Conservation (phyloP, 2,329 filamentous ascomycete genomes). For the Clarireedia sp. region DNA sequence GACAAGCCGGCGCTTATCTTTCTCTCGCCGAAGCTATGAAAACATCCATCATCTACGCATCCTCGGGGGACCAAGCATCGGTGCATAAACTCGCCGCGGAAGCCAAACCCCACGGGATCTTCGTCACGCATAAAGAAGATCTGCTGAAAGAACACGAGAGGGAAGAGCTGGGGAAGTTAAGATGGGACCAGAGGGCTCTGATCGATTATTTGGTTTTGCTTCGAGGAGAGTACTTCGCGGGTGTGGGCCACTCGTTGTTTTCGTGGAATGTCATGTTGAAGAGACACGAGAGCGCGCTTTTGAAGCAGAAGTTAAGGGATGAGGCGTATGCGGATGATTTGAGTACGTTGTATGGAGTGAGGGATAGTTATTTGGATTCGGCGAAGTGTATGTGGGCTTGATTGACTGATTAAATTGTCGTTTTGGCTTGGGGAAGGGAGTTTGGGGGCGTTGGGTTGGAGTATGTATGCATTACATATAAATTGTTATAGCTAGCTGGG, state of each 20-base stretch:
- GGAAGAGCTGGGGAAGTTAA: slow-evolving; percentile 31
- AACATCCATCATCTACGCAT: slow-evolving; percentile 35
- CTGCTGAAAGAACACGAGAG: slow-evolving; percentile 32
- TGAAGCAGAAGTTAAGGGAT: slow-evolving; percentile 4
- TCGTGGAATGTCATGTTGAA: slow-evolving; percentile 38
- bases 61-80: slow-evolving; percentile 34
- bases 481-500: not conserved
- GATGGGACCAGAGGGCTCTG: slow-evolving; percentile 41
- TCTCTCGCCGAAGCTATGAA: slow-evolving; percentile 27
- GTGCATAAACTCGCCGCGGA: slow-evolving; percentile 31
- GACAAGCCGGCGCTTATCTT: slow-evolving; percentile 33
- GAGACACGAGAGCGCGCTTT: slow-evolving; percentile 16
- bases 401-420: not conserved
- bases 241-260: slow-evolving; percentile 38
- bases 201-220: slow-evolving; percentile 44
- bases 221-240: slow-evolving; percentile 35
- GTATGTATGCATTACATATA: not conserved
- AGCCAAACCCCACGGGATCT: slow-evolving; percentile 30
- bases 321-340: slow-evolving; percentile 6
- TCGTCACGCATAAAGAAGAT: slow-evolving; percentile 37
- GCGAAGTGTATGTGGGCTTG: slow-evolving; percentile 11
- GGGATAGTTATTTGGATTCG: slow-evolving; percentile 6
- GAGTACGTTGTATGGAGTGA: slow-evolving; percentile 8
- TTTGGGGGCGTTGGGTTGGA: not conserved
- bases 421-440: not conserved